Base-by-base conservation (phyloP, 2,329 filamentous ascomycete genomes). In the Calonectria pseudoreteaudii region DNA sequence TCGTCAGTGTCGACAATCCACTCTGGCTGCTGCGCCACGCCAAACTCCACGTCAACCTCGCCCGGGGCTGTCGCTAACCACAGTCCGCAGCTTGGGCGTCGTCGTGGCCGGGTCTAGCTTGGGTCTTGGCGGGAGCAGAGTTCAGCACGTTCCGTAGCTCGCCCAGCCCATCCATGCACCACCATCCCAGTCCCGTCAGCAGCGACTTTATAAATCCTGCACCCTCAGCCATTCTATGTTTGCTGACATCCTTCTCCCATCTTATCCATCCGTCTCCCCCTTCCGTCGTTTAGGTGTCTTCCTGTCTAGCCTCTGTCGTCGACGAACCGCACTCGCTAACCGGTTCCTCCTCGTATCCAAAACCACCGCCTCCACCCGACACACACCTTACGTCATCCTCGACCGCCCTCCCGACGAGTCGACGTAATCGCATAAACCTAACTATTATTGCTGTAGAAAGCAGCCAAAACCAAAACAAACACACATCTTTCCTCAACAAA, bases 351-450 rank as follows among this genome's bases (percentile, higher is more conserved):
- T 68, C 70, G 53, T 68, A 36, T 36, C 28, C 65, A 64, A 23
- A 58, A 62, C 53, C 70, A 67, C 58, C 67, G 47, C 31, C 30
- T 36, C 66, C 62, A 68, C 8, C 52, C 60, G 30, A 18, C 66
- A 75, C 70, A 16, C 53, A 67, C 56, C 72, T 71, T 78, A 78
- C 77, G 78, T 80, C 78, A 80, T 80, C 71, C 65, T 68, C 66
- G 58, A 80, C 44, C 36, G 31, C n/a, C 28, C 66, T 47, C 44
- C 62, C 71, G 68, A 77, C 49, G 66, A 30, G 53, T 58, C 41
- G 68, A 74, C 72, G 60, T 70, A 65, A 66, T 28, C 38, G 68
- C 36, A 49, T 62, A 76, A 71, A 56, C 60, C 65, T 70, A 71
- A 66, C 44, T 49, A 41, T 36, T 49, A 30, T 36, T 10, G 26